Evolutionary conservation across 495 filamentous ascomycete species (phyloP).

Genomic region (Letharia lupina): DNA sequence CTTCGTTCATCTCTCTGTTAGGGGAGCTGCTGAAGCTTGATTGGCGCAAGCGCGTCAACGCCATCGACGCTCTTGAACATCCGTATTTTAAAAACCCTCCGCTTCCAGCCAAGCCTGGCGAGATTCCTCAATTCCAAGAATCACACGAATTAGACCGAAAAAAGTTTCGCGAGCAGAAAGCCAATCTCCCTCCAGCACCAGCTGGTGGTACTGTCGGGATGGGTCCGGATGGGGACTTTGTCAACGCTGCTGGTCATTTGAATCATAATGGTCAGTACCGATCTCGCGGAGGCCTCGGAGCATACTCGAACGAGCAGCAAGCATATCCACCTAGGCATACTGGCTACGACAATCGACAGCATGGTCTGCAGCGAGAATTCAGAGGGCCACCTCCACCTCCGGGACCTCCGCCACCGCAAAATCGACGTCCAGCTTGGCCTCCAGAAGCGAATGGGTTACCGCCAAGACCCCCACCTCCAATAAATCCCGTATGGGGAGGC

Average conservation of each 20-base stretch:
- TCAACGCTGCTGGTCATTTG: conserved; percentile 19
- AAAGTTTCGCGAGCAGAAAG: conserved; percentile 73
- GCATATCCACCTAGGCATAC: conserved; percentile 18
- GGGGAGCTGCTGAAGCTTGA: conserved; percentile 79
- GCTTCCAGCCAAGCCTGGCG: conserved; percentile 68
- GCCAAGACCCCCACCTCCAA: conserved; percentile 26
- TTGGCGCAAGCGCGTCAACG: conserved; percentile 81
- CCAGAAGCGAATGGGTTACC: conserved; percentile 23
- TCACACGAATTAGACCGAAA: conserved; percentile 92
- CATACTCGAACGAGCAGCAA: conserved; percentile 19
- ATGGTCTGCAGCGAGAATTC: conserved; percentile 52
- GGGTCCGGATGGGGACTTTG: conserved; percentile 57
- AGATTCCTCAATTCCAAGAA: conserved; percentile 83
- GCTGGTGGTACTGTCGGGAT: conserved; percentile 80
- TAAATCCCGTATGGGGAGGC: conserved; percentile 19
- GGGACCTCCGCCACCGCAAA: conserved; percentile 18
- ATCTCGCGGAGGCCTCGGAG: conserved; percentile 14
- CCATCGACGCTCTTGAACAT: conserved; percentile 87
- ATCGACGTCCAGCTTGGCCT: conserved; percentile 25
- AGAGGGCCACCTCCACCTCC: conserved; percentile 68
- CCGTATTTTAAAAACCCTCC: conserved; percentile 78
- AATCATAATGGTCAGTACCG: conserved; percentile 18
- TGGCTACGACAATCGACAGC: conserved; percentile 20
- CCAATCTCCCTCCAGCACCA: conserved; percentile 73
- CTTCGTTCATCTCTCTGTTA: conserved; percentile 67